Evolutionary conservation across 306 rosid species (phyloP), one percentile per base, ranked within the genome.

Genomic region (Purshia tridentata): DNA sequence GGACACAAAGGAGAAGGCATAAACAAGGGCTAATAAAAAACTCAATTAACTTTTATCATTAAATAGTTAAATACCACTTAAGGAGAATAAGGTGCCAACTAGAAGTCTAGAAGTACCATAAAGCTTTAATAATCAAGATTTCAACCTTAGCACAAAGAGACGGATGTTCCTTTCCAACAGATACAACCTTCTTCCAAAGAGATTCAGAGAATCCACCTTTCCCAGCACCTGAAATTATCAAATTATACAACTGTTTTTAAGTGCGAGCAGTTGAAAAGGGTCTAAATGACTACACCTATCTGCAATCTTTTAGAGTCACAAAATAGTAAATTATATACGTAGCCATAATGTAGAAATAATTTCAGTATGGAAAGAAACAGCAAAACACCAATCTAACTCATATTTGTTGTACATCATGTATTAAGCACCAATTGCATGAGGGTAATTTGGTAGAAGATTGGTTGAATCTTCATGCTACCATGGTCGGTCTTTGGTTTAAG

Each of bases 121-220:
- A 58, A n/a, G 15, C 14, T 64, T 59, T 8, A 20, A 59, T 2
- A 69, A n/a, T 23, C 5, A 13, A 44, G 60, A 54, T 59, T 73
- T 80, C 39, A 71, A 91, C 98, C 97, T 89, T 88, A 45, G 98
- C 97, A 84, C 97, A 94, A 61, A 85, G 84, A 76, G 98, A 89
- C 63, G 97, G 96, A 47, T 94, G 95, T 74, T 94, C 98, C 85
- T 94, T 94, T 78, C 97, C 98, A 45, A 84, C 83, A 22, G 89
- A 81, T 42, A 91, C 96, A 74, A 94, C 84, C 80, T 79, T 91
- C 87, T 91, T 94, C 88, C 96, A n/a, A n/a, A n/a, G n/a, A n/a
- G n/a, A n/a, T n/a, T 91, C 83, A 94, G 81, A 78, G 83, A 50
- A 76, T 94, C 91, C 55, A 94, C 95, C 69, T 76, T 84, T 44